Base-by-base conservation (phyloP, 257 asterid species). In the Osmanthus fragrans region DNA sequence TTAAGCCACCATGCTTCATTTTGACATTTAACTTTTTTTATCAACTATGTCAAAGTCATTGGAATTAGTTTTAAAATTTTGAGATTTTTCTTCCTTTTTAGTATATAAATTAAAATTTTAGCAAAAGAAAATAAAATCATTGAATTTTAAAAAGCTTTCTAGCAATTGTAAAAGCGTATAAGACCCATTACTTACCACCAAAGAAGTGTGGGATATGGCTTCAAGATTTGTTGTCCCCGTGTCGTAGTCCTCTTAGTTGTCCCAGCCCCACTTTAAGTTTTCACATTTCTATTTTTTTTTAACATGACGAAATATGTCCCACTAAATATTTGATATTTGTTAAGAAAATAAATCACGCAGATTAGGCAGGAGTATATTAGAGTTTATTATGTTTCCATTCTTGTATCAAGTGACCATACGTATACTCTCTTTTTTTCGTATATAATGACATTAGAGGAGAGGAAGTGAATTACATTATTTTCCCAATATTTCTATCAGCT, bases 1-100 rank as follows among this genome's bases (percentile, higher is more conserved):
- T 56, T n/a, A 56, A 21, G 30, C 66, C 12, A 21, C 18, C 30
- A 8, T 65, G 69, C 58, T 68, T 75, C 49, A 79, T 80, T 18
- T 56, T 74, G 8, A 32, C 71, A 68, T 21, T 45, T 11, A 60
- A 40, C 29, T 0, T n/a, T 21, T 21, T 21, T 21, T n/a, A 56
- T 56, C 66, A 56, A 21, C 4, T 21, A 56, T 56, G 66, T 56
- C 30, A 1, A 19, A 0, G 27, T 19, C 29, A 7, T 56, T 21
- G 13, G 27, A 56, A 19, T n/a, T 21, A 3, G 12, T 7, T 5
- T n/a, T 56, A 56, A 21, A 56, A 56, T 56, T 21, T 7, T 7
- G 30, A 9, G 30, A 18, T 5, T 7, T 32, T 21, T 56, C 29
- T 56, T 23, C 13, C 30, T 21, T 56, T 56, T 56, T 21, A 21